Base-by-base conservation (phyloP, 345 rosid species). In the Capsella bursapastoris region DNA sequence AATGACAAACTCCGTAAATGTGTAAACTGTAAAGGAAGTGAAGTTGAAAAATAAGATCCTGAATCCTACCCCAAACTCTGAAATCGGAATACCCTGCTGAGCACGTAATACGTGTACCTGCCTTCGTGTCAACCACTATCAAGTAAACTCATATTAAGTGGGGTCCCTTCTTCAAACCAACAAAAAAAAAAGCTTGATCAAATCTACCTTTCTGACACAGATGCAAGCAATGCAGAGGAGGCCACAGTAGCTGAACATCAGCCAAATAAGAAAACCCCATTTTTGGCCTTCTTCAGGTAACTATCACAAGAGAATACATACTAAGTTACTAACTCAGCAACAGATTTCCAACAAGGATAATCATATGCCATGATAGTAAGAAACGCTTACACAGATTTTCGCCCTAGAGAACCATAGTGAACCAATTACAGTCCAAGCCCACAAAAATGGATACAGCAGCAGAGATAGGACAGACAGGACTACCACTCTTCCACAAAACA, bases 191-290 rank as follows among this genome's bases (percentile, higher is more conserved):
- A 29, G 12, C 8, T 70, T 10, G 70, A 60, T 12, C 38, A 59
- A 51, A 10, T 38, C 38, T 67, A 78, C 99, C 97, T 90, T 92
- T 79, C 94, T 83, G 53, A 86, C 12, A 32, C 90, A 96, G 86
- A 88, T 87, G 86, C 88, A 85, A 63, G 96, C 90, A 59, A 96
- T 78, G 82, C 91, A 87, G 69, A 92, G 68, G 57, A 96, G 98
- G 73, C 90, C 96, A 80, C 94, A 90, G 84, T 92, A 96, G 81
- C 99, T 96, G 80, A 90, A 90, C 75, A 89, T 80, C 79, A 96
- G 83, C 99, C 99, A 96, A 68, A 96, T 96, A 28, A 96, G 85
- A 76, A 96, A 96, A 63, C 97, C 97, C 97, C 97, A 96, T 81
- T 90, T 96, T 81, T 92, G 97, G 74, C 97, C 98, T 70, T 87